Evolutionary conservation across 805 yeast genomes (phyloP).

Genomic region (Cyberlindnera xylosilytica): DNA sequence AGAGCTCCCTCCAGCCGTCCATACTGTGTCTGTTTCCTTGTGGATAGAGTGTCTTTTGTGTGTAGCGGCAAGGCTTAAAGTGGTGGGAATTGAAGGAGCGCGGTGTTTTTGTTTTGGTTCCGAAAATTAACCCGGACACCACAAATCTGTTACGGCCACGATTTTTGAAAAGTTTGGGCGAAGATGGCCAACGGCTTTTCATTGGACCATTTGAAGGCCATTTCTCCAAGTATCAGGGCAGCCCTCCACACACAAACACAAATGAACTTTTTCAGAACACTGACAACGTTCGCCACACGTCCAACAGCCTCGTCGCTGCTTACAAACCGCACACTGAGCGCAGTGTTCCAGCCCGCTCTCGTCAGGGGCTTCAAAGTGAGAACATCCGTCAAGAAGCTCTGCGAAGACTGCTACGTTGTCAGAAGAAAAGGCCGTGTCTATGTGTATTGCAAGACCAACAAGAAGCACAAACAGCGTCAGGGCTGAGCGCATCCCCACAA

Average conservation of each 20-base stretch:
- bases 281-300: conserved; percentile 16
- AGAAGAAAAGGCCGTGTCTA: conserved; percentile 94
- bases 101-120: neutral
- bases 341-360: conserved; percentile 28
- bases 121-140: conserved; percentile 2
- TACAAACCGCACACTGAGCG: conserved; percentile 11
- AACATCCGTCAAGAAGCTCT: conserved; percentile 89
- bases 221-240: neutral
- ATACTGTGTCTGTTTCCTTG: conserved; percentile 8
- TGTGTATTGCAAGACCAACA: conserved; percentile 89
- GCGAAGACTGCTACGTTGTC: conserved; percentile 83
- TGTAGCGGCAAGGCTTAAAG: neutral
- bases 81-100: neutral
- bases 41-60: neutral
- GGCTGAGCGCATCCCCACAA: conserved; percentile 37
- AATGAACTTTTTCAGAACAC: conserved; percentile 22
- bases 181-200: neutral
- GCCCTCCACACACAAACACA: neutral
- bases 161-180: conserved; percentile 10
- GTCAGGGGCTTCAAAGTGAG: conserved; percentile 84
- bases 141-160: too few species aligned
- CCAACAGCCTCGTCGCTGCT: conserved; percentile 21
- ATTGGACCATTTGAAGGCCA: neutral
- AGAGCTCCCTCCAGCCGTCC: conserved; percentile 29
- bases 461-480: conserved; percentile 93